Percentiles rank a stretch among this genome's conserved stretches.
These are phyloP conservation scores for Candida andamanensis DNA, from an alignment of 805 yeast species.

Conservation along the genomic window DNA sequence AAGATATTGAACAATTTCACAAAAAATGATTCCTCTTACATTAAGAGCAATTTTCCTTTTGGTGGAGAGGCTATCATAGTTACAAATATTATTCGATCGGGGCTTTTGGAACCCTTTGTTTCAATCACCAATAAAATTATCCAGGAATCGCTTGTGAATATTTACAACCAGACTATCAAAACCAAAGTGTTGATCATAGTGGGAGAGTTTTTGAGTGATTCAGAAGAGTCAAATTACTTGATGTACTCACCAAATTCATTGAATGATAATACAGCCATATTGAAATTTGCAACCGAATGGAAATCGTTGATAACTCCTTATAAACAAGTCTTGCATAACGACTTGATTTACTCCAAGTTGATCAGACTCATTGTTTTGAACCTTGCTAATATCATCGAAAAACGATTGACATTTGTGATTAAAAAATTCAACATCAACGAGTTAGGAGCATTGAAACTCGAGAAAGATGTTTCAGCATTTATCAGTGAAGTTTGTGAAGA, in stretches of 20 bases:
- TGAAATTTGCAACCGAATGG: conserved; percentile 62
- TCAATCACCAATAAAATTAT: conserved; percentile 35
- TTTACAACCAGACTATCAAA: conserved; percentile 47
- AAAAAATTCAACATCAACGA: conserved; percentile 62
- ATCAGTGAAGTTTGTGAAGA: conserved; percentile 71
- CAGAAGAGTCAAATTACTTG: conserved; percentile 25
- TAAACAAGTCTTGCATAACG: conserved; percentile 48
- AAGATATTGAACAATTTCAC: conserved; percentile 45
- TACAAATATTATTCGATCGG: conserved; percentile 23
- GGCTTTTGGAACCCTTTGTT: conserved; percentile 28
- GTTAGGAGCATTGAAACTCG: conserved; percentile 77
- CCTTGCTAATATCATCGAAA: conserved; percentile 56
- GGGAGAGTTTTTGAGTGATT: conserved; percentile 39
- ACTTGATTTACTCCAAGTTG: conserved; percentile 46
- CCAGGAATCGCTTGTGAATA: conserved; percentile 40
- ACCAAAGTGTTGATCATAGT: conserved; percentile 39
- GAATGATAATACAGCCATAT: conserved; percentile 31
- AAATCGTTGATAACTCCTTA: conserved; percentile 60
- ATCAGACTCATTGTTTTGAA: conserved; percentile 46
- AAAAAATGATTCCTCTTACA: conserved; percentile 15
- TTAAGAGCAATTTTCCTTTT: conserved; percentile 27
- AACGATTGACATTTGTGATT: conserved; percentile 60
- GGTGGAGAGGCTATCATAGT: conserved; percentile 33
- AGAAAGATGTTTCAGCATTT: conserved; percentile 70
- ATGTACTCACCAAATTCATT: conserved; percentile 22